These are phyloP conservation scores for Chloromonas sp. DNA, from an alignment of 163 green algal genomes.

Conservation along the genomic window DNA sequence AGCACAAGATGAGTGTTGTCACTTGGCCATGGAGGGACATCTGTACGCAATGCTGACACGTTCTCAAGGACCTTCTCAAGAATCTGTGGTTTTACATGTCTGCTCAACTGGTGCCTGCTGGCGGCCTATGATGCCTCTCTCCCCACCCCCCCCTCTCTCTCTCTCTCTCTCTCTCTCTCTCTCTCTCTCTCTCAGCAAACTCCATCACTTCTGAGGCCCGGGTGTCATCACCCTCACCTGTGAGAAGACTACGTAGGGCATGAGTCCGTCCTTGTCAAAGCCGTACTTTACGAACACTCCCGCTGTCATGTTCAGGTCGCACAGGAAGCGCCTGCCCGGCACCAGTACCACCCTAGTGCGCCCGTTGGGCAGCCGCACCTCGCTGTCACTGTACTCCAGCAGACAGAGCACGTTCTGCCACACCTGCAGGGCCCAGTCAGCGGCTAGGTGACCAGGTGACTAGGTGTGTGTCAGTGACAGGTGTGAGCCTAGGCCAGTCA, in stretches of 20 bases:
- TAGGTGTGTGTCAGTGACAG: background rate
- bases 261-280: constrained; percentile 52
- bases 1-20: no score
- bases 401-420: constrained; percentile 55
- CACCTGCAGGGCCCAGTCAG: constrained; percentile 25
- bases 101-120: no score
- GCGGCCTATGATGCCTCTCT: no score
- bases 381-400: constrained; percentile 40
- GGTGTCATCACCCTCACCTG: background rate
- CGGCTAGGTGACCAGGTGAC: background rate
- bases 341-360: constrained; percentile 3
- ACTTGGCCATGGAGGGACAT: no score
- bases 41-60: no score
- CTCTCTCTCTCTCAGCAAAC: no score
- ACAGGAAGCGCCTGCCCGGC: constrained; percentile 16
- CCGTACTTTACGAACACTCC: constrained; percentile 57
- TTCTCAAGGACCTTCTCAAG: no score
- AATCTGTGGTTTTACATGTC: no score
- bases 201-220: no score
- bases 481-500: background rate
- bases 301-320: constrained; percentile 44
- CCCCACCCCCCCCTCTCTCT: no score
- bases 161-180: no score
- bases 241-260: constrained; percentile 55
- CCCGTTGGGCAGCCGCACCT: constrained; percentile 11